These are phyloP conservation scores for Murraya paniculata DNA, from an alignment of 345 rosid genomes.

Conservation along the genomic window DNA sequence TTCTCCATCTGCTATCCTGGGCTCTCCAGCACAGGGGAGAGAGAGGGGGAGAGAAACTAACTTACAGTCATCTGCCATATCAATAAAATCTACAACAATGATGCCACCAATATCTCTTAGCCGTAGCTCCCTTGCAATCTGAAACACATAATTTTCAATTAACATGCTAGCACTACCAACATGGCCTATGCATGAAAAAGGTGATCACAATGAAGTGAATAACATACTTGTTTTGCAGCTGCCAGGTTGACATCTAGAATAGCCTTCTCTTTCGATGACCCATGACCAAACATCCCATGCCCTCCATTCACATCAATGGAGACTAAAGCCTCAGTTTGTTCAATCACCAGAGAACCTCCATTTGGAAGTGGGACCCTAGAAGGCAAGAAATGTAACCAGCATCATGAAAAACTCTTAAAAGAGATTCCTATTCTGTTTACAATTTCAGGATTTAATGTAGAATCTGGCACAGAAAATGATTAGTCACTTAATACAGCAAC, in stretches of 20 bases:
- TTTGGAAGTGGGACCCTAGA: conserved; percentile 79
- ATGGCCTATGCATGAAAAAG: conserved; percentile 2
- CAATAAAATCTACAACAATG: conserved; percentile 97
- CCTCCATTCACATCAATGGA: conserved; percentile 98
- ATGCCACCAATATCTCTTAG: conserved; percentile 96
- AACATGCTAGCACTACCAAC: conserved; percentile 2
- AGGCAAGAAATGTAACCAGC: conserved; percentile 13
- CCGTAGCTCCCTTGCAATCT: conserved; percentile 97
- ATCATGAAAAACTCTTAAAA: conserved; percentile 4
- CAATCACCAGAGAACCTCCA: conserved; percentile 96
- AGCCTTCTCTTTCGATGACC: conserved; percentile 88
- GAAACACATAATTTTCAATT: conserved; percentile 27
- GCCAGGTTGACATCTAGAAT: conserved; percentile 87
- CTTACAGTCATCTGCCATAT: conserved; percentile 92
- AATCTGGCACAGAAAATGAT: neutral
- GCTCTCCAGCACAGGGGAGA: neutral
- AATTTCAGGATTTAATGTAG: neutral
- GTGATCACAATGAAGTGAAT: conserved; percentile 4
- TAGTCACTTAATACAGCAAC: neutral
- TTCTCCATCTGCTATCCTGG: neutral
- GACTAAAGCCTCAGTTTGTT: conserved; percentile 97
- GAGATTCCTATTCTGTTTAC: neutral
- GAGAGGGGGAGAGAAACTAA: conserved; percentile 5
- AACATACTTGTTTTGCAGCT: conserved; percentile 86
- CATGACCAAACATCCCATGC: conserved; percentile 90